phyloP scores from a whole-genome alignment of 2,329 filamentous ascomycete species.

The Fusarium sp. region DNA sequence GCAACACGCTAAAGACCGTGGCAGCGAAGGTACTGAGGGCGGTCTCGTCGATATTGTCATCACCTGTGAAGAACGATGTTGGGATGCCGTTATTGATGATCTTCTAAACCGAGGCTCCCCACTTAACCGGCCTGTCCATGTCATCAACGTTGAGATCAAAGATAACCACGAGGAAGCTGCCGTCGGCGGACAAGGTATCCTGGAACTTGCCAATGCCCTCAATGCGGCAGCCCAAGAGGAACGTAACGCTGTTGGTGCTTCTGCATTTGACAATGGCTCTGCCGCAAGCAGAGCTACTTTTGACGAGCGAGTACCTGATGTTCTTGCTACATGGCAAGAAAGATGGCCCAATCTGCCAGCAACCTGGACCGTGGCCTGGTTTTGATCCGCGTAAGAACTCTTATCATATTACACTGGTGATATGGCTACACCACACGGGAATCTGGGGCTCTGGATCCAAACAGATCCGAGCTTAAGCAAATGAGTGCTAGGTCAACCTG shows the following conservation, averaged over 20 bases:
- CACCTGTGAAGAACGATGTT: constrained; percentile 97
- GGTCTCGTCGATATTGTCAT: constrained; percentile 95
- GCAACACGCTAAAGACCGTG: constrained; percentile 81
- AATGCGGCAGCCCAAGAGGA: constrained; percentile 86
- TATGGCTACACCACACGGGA: background rate
- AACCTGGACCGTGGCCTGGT: constrained; percentile 95
- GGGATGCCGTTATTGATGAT: constrained; percentile 97
- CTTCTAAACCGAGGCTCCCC: constrained; percentile 86
- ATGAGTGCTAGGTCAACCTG: background rate
- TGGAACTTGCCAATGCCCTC: constrained; percentile 88
- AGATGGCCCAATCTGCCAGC: constrained; percentile 92
- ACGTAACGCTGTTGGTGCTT: constrained; percentile 72
- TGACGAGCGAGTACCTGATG: constrained; percentile 92
- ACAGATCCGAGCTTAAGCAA: background rate
- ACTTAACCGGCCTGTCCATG: constrained; percentile 92
- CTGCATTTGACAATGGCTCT: constrained; percentile 77
- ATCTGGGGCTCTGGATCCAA: background rate
- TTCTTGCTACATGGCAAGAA: constrained; percentile 94
- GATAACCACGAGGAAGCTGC: constrained; percentile 98
- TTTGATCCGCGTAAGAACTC: constrained; percentile 63
- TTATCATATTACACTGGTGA: background rate
- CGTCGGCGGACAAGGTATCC: constrained; percentile 89
- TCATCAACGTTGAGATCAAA: constrained; percentile 98
- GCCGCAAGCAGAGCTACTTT: constrained; percentile 80
- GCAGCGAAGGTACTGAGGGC: constrained; percentile 83